phyloP scores from a whole-genome alignment of 768 basidiomycete genomes.

The Leccinum boreale region DNA sequence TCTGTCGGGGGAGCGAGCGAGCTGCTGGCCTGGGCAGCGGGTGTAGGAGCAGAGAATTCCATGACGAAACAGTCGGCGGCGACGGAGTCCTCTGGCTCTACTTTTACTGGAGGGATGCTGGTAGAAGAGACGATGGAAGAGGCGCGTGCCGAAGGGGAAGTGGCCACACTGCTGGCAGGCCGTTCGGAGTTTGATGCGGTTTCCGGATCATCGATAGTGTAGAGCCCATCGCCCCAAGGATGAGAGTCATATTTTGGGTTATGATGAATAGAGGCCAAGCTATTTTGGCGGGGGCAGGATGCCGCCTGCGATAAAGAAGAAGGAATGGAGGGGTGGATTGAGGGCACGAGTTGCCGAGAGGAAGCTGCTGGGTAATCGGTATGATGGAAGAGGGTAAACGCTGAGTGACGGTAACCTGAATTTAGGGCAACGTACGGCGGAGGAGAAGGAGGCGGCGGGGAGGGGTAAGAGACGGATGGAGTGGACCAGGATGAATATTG shows the following conservation, averaged over 20 bases:
- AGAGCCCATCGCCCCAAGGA: conserved; percentile 31
- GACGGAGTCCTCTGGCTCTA: conserved; percentile 28
- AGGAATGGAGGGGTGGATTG: conserved; percentile 14
- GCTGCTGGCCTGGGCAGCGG: conserved; percentile 33
- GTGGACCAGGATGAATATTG: conserved; percentile 18
- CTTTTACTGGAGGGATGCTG: conserved; percentile 29
- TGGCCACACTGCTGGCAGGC: conserved; percentile 32
- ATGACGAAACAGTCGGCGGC: conserved; percentile 33
- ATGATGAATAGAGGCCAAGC: conserved; percentile 10
- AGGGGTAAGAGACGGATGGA: conserved; percentile 15
- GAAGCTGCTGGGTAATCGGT: conserved; percentile 19
- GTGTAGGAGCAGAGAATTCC: conserved; percentile 30
- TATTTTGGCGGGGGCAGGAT: conserved; percentile 19
- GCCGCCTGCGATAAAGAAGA: conserved; percentile 18
- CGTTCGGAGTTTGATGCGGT: conserved; percentile 34
- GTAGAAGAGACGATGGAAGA: conserved; percentile 32
- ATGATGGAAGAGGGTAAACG: conserved; percentile 19
- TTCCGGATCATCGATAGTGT: conserved; percentile 32
- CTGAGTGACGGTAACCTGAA: conserved; percentile 23
- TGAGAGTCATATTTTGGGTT: conserved; percentile 25
- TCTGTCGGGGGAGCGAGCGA: conserved; percentile 54
- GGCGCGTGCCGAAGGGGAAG: conserved; percentile 34
- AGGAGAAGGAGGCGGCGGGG: conserved; percentile 23
- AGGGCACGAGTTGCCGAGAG: conserved; percentile 16
- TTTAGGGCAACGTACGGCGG: conserved; percentile 21